Percentiles rank a stretch among this genome's conserved stretches.
phyloP scores from a whole-genome alignment of 768 basidiomycete genomes.

The Hypholoma fasciculare region DNA sequence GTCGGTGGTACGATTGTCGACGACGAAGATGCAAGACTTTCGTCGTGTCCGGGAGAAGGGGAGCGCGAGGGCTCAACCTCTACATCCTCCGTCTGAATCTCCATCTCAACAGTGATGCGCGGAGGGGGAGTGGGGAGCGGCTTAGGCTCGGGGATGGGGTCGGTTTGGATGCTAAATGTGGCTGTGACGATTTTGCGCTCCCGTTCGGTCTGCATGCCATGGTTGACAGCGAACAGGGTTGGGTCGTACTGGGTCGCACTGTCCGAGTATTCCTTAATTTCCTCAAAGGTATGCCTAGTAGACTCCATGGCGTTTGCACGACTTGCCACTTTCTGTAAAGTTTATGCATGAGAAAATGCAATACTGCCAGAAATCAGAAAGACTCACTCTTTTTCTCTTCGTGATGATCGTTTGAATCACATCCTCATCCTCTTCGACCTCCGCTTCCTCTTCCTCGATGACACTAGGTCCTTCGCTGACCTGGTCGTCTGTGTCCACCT shows the following conservation, averaged over 20 bases:
- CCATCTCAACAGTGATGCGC: constrained; percentile 48
- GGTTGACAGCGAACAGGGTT: constrained; percentile 45
- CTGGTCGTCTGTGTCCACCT: constrained; percentile 24
- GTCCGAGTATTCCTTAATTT: constrained; percentile 76
- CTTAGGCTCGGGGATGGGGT: constrained; percentile 33
- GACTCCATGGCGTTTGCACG: constrained; percentile 53
- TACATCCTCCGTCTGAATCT: constrained; percentile 62
- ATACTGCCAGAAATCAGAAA: constrained; percentile 7
- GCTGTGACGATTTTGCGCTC: constrained; percentile 46
- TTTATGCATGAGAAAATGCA: not conserved
- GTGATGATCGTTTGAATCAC: constrained; percentile 90
- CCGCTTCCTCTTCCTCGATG: constrained; percentile 43
- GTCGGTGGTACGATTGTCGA: constrained; percentile 74
- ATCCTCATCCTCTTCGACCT: constrained; percentile 65
- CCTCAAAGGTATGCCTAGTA: constrained; percentile 49
- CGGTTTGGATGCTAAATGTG: constrained; percentile 61
- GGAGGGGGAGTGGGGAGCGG: constrained; percentile 29
- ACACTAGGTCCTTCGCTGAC: constrained; percentile 24
- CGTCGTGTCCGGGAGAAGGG: constrained; percentile 49
- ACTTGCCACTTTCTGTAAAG: constrained; percentile 62
- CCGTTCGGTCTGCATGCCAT: constrained; percentile 62
- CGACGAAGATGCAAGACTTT: constrained; percentile 70
- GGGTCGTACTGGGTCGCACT: constrained; percentile 71
- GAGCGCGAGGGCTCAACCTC: constrained; percentile 35
- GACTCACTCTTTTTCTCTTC: constrained; percentile 67